phyloP scores from a whole-genome alignment of 2,329 filamentous ascomycete species.

The Pestalotiopsis fici region DNA sequence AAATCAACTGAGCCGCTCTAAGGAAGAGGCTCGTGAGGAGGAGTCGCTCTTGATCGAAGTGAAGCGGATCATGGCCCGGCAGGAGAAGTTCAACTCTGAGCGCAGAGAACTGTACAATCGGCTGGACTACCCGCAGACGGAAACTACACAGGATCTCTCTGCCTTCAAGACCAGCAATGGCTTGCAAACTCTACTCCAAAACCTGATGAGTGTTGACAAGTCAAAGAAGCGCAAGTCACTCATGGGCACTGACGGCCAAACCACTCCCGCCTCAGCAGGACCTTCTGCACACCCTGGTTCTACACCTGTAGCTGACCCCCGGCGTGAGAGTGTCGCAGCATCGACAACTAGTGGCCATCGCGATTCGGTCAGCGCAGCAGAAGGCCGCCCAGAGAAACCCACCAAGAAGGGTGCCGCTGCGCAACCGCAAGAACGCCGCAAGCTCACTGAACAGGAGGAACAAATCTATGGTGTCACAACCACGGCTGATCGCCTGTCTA shows the following conservation, averaged over 20 bases:
- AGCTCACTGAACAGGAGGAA: slow-evolving; percentile 76
- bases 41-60: slow-evolving; percentile 86
- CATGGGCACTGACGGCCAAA: slow-evolving; percentile 58
- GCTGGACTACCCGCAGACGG: slow-evolving; percentile 75
- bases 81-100: slow-evolving; percentile 84
- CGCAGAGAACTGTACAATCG: slow-evolving; percentile 84
- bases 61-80: slow-evolving; percentile 85
- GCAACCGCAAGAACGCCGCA: slow-evolving; percentile 59
- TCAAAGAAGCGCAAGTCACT: slow-evolving; percentile 81
- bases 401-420: slow-evolving; percentile 48
- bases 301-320: slow-evolving; percentile 40
- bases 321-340: slow-evolving; percentile 56
- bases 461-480: slow-evolving; percentile 77
- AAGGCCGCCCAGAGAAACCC: slow-evolving; percentile 37
- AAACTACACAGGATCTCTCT: slow-evolving; percentile 63
- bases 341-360: slow-evolving; percentile 38
- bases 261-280: slow-evolving; percentile 41
- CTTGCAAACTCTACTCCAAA: slow-evolving; percentile 78
- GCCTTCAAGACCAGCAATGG: slow-evolving; percentile 81
- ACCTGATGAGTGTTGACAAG: slow-evolving; percentile 80
- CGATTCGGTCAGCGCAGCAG: slow-evolving; percentile 45
- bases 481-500: slow-evolving; percentile 80
- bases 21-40: slow-evolving; percentile 90
- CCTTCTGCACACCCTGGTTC: slow-evolving; percentile 28
- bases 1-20: slow-evolving; percentile 74